A percentile compares a stretch with the other conserved stretches of the same genome.
These are phyloP conservation scores for Gastrolobium bilobum DNA, from an alignment of 306 rosid genomes.

Conservation along the genomic window DNA sequence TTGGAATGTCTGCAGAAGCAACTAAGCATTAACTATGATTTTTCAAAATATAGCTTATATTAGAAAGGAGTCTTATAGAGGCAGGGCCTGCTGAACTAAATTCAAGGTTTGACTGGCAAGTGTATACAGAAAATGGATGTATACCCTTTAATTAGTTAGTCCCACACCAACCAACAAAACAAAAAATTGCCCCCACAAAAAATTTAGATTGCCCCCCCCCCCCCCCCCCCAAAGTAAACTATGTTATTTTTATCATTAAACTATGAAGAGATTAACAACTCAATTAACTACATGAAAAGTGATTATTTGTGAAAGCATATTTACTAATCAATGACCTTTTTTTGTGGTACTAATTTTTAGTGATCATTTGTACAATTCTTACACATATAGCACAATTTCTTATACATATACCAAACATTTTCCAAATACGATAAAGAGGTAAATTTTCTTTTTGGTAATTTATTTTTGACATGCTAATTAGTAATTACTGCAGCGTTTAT, in stretches of 20 bases:
- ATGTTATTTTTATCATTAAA: not conserved
- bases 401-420: not conserved
- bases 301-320: not conserved
- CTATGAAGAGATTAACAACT: not conserved
- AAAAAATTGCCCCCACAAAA: conserved; percentile 29
- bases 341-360: not conserved
- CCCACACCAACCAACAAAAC: conserved; percentile 25
- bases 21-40: not conserved
- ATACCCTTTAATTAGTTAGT: not conserved
- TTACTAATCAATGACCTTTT: too few relatives aligned
- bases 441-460: conserved; percentile 12
- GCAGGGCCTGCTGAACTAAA: not conserved
- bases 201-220: not conserved
- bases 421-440: not conserved
- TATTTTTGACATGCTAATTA: not conserved
- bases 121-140: conserved; percentile 21
- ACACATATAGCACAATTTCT: not conserved
- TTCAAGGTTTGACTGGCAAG: conserved; percentile 5
- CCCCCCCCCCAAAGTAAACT: not conserved
- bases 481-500: not conserved
- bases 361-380: not conserved
- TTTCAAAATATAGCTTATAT: not conserved
- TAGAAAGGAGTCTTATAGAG: not conserved
- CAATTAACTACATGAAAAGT: not conserved
- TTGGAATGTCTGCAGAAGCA: not conserved